Conservation (phyloP, 2,329 filamentous ascomycete genomes). For the Cladorrhinum sp. region DNA sequence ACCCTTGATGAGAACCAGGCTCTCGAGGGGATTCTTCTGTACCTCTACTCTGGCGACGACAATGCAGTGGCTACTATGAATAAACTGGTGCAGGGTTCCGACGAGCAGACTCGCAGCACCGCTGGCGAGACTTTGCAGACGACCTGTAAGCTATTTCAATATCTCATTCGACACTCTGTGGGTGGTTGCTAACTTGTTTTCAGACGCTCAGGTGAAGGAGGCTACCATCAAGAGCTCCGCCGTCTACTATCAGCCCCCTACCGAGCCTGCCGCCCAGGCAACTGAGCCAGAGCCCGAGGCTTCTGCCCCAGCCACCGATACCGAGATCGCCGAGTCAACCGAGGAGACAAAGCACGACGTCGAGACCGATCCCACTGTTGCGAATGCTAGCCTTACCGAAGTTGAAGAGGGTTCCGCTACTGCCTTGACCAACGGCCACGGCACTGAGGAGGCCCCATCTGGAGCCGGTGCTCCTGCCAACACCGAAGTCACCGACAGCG, state of each 20-base stretch:
- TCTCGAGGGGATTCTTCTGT: slow-evolving; percentile 73
- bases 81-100: slow-evolving; percentile 70
- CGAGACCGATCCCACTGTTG: slow-evolving; percentile 63
- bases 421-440: slow-evolving; percentile 42
- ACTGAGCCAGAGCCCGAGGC: slow-evolving; percentile 31
- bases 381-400: slow-evolving; percentile 66
- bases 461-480: slow-evolving; percentile 45
- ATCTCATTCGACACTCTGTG: not conserved
- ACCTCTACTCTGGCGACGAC: slow-evolving; percentile 76
- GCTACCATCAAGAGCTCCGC: slow-evolving; percentile 52
- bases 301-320: slow-evolving; percentile 23
- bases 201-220: slow-evolving; percentile 59
- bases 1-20: slow-evolving; percentile 71
- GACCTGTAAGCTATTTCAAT: slow-evolving; percentile 55
- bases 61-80: slow-evolving; percentile 70
- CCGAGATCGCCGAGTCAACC: slow-evolving; percentile 29
- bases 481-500: slow-evolving; percentile 48
- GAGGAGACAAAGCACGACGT: slow-evolving; percentile 31
- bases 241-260: not conserved
- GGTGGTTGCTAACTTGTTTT: slow-evolving; percentile 22
- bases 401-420: slow-evolving; percentile 50
- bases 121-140: slow-evolving; percentile 62
- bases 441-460: slow-evolving; percentile 35
- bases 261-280: not conserved
- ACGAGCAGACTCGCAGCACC: slow-evolving; percentile 64